Percentiles rank a stretch among this genome's conserved stretches.
Conservation (phyloP, 2,329 filamentous ascomycete genomes). For the Acephala macrosclerotiorum region DNA sequence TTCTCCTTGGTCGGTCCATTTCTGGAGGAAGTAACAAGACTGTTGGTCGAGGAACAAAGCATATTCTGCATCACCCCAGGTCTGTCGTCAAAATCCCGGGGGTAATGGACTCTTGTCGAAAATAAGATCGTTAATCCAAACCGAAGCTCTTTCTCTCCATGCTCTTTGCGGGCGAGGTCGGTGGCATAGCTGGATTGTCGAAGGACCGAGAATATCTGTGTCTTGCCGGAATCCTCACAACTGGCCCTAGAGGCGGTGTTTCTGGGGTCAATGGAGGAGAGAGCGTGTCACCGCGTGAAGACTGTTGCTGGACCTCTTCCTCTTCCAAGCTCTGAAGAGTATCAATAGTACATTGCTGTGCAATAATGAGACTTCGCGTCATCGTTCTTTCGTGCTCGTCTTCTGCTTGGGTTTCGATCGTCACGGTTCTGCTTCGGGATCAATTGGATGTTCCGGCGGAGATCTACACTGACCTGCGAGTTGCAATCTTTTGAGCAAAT, state of each 20-base stretch:
- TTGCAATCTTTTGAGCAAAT: conserved; percentile 11
- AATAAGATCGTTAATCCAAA: conserved; percentile 12
- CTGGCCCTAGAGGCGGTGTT: background rate
- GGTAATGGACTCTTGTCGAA: conserved; percentile 13
- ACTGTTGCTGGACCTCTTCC: background rate
- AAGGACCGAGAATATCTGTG: too few relatives aligned
- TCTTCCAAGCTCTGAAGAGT: conserved; percentile 9
- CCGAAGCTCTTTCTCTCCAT: conserved; percentile 7
- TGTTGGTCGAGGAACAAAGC: conserved; percentile 11
- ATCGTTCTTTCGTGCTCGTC: conserved; percentile 11
- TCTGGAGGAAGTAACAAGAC: conserved; percentile 2
- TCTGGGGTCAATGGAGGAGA: background rate
- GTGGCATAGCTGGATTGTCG: too few relatives aligned
- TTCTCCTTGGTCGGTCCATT: conserved; percentile 13
- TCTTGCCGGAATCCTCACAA: background rate
- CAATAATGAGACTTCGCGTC: conserved; percentile 12
- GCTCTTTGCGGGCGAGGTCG: too few relatives aligned
- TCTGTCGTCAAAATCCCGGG: conserved; percentile 7
- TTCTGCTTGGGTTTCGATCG: conserved; percentile 8
- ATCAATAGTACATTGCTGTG: conserved; percentile 17
- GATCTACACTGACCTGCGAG: conserved; percentile 4
- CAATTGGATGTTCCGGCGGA: background rate
- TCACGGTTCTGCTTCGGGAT: conserved; percentile 6
- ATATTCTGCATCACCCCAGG: conserved; percentile 11
- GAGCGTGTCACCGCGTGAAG: background rate